Evolutionary conservation across 139 green algal species (phyloP), one percentile per base, ranked within the genome.

Genomic region (Limnomonas spitsbergensis): DNA sequence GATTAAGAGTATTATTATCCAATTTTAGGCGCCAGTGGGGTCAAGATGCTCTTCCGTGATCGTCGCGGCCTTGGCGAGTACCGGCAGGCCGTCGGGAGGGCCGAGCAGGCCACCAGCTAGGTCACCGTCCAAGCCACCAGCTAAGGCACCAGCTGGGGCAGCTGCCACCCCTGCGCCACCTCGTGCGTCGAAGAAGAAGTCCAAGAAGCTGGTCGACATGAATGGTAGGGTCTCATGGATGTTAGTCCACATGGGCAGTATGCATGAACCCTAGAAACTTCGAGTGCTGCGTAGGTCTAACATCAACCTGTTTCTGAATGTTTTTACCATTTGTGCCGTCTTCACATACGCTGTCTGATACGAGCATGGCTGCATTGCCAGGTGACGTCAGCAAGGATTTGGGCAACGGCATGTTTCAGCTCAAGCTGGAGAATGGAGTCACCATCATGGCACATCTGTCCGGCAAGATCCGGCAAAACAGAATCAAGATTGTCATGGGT

Each of bases 391-490:
- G 68, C n/a, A 84, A 87, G 76, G 82, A 89, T 42, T 52, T 89
- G 32, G 82, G 80, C 32, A 89, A 89, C 53, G 82, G 82, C 42
- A 89, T 87, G 83, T 87, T 89, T 54, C 47, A 79, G 38, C 66
- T 87, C 34, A 89, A 87, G 77, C 78, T 89, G 38, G 82, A 91
- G 85, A 94, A 93, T 78, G 86, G 86, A 0, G 91, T 93, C 56
- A 71, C 74, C 38, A 82, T 92, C 38, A 84, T 94, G 53, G 86
- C 80, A 29, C 86, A 93, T 71, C 66, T 93, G 66, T 91, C 86
- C 38, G 89, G 89, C 37, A 93, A 92, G 86, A 94, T 92, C 70
- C 69, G 84, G 61, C 83, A 88, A 73, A 93, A 92, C 81, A 78
- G 83, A 73, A 91, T 93, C 76, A 88, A 88, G 79, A 93, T 93